Conservation (phyloP, 2,329 filamentous ascomycete species). For the Macrophomina phaseolina region DNA sequence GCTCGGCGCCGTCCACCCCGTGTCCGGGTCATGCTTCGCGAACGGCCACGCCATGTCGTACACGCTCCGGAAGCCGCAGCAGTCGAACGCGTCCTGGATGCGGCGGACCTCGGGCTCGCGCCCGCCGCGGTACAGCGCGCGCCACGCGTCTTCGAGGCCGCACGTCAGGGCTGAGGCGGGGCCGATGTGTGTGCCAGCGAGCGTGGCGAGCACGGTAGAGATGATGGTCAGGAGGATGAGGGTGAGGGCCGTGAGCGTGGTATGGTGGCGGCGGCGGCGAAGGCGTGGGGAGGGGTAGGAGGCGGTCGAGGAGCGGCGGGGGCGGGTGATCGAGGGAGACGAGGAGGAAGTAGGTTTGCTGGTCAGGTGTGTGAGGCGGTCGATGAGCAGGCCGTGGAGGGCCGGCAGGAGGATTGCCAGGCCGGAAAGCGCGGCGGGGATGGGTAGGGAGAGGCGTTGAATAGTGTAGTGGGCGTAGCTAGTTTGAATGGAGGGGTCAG, state of each 20-base stretch:
- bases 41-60: constrained; percentile 67
- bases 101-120: constrained; percentile 55
- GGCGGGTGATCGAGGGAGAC: constrained; percentile 16
- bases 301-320: constrained; percentile 7
- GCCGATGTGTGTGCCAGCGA: constrained; percentile 41
- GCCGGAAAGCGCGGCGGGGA: constrained; percentile 41
- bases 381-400: constrained; percentile 40
- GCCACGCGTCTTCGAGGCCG: constrained; percentile 60
- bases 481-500: background rate
- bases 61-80: constrained; percentile 65
- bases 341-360: constrained; percentile 18
- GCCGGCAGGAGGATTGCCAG: constrained; percentile 44
- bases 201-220: constrained; percentile 44
- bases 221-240: constrained; percentile 37
- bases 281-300: constrained; percentile 4
- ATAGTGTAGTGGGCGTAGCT: constrained; percentile 18
- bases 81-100: constrained; percentile 67
- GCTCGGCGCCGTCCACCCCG: constrained; percentile 32
- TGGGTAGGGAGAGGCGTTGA: constrained; percentile 39
- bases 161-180: constrained; percentile 47
- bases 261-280: background rate
- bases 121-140: constrained; percentile 54
- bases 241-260: constrained; percentile 30
- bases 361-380: constrained; percentile 32
- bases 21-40: constrained; percentile 32